Base-by-base conservation (phyloP, 2,329 filamentous ascomycete genomes). In the Arthrobotrys musiformis region DNA sequence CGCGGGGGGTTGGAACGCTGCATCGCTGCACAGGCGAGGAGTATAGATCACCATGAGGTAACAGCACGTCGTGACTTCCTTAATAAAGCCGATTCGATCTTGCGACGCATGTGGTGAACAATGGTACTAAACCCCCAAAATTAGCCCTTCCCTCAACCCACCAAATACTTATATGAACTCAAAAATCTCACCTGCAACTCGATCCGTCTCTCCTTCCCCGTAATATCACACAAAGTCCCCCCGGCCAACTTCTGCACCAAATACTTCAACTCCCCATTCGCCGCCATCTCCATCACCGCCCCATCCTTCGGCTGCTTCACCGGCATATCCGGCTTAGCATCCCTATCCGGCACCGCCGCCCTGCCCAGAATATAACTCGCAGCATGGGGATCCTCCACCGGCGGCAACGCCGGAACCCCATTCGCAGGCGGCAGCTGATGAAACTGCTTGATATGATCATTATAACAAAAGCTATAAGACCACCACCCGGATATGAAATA, bases 391-490 rank as follows among this genome's bases (percentile, higher is more conserved):
- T 97, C 94, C 81, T 92, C 90, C 52, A 90, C 87, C 0, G 94
- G 94, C 24, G 92, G 56, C 19, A 79, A 70, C 40, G 73, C 84
- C 0, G 89, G 88, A 9, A 91, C 88, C 2, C 90, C 90, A 75
- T 90, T 89, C 50, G 89, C 87, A 1, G 89, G 89, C 0, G 93
- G 88, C 74, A 94, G 85, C 50, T 93, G 93, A 83, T 97, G 94
- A 84, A 96, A 97, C 84, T 97, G 94, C 81, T 92, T 91, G 78
- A 97, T 90, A 79, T 94, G 90, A 78, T 90, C 88, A 82, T 92
- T 92, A 84, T 97, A 95, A 86, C 94, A 97, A 83, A 97, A 97
- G 80, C 91, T 92, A 84, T 97, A 97, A 82, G 92, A 95, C 94
- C 94, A 97, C 94, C 94, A 97, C 0, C 94, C 94, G 0, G 90